A percentile compares a stretch with the other conserved stretches of the same genome.
Evolutionary conservation across 2,329 filamentous ascomycete genomes (phyloP).

Genomic region (Aschersonia sp.): DNA sequence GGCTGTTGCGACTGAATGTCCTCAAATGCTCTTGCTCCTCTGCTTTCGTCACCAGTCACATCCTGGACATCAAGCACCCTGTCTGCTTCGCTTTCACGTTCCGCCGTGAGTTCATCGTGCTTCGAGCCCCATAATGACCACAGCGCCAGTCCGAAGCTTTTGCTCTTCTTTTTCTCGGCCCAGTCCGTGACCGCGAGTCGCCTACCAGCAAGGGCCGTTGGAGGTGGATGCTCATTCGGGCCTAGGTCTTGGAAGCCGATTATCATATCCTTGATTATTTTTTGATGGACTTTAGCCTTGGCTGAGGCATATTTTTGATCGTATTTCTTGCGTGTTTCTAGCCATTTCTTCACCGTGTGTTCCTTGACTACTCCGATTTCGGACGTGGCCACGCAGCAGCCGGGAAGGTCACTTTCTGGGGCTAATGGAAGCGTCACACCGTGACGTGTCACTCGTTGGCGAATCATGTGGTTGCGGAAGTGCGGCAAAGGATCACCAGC

Average conservation of each 20-base stretch:
- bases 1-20: constrained; percentile 24
- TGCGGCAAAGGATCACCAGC: constrained; percentile 71
- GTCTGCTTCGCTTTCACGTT: constrained; percentile 38
- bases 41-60: constrained; percentile 24
- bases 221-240: constrained; percentile 62
- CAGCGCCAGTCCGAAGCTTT: constrained; percentile 62
- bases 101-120: constrained; percentile 65
- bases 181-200: constrained; percentile 31
- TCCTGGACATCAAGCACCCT: constrained; percentile 15
- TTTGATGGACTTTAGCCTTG: constrained; percentile 58
- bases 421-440: constrained; percentile 59
- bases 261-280: constrained; percentile 57
- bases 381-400: constrained; percentile 43
- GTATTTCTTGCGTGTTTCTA: constrained; percentile 57
- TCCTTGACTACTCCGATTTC: constrained; percentile 70
- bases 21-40: constrained; percentile 24
- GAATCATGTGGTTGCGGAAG: constrained; percentile 81
- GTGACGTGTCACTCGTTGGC: constrained; percentile 69
- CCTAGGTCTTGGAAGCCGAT: constrained; percentile 58
- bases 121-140: constrained; percentile 85
- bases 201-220: constrained; percentile 66
- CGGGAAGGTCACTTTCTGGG: constrained; percentile 47
- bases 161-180: constrained; percentile 36
- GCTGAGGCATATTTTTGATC: constrained; percentile 56
- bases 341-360: constrained; percentile 70